Base-by-base conservation (phyloP, 331 rosid species). In the Telfairia occidentalis region DNA sequence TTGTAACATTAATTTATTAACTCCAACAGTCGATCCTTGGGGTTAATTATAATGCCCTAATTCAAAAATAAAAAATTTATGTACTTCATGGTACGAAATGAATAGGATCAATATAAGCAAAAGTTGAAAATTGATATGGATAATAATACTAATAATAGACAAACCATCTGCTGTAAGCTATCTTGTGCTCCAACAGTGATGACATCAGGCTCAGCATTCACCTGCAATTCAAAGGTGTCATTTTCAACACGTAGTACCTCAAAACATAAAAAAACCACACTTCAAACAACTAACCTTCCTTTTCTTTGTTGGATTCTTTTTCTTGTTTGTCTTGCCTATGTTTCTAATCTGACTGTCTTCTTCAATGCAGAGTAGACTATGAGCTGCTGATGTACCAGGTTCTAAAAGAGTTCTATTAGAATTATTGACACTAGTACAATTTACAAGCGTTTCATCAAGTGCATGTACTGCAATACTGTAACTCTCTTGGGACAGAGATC, bases 141-240 rank as follows among this genome's bases (percentile, higher is more conserved):
- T 29, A 3, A 26, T 12, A 66, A 34, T 26, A 23, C 52, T 48
- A 64, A 54, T 67, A 71, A 43, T 71, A 79, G 70, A 86, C 98
- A 78, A 86, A 95, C 99, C 99, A 95, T 88, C 81, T 90, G 99
- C 78, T 95, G 99, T 86, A 88, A 80, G 92, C 87, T 87, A 43
- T 91, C 97, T 83, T 90, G 92, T 75, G 96, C 82, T 59, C 93
- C 96, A 78, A 84, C 89, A 54, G 92, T 77, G 80, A 91, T 78
- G 79, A 85, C 92, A 76, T 90, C 96, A 1, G 90, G 85, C 61
- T 95, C 97, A 8, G 86, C 70, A 82, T 81, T 88, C 88, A 85
- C 81, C 98, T 91, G 90, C 83, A 85, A 77, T 78, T 81, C 66
- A n/a, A 75, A 23, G 42, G 76, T 72, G 81, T 82, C 77, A 79